A percentile compares a stretch with the other conserved stretches of the same genome.
Conservation (phyloP, 176 grass and related monocot species). For the Phoenix roebelenii region DNA sequence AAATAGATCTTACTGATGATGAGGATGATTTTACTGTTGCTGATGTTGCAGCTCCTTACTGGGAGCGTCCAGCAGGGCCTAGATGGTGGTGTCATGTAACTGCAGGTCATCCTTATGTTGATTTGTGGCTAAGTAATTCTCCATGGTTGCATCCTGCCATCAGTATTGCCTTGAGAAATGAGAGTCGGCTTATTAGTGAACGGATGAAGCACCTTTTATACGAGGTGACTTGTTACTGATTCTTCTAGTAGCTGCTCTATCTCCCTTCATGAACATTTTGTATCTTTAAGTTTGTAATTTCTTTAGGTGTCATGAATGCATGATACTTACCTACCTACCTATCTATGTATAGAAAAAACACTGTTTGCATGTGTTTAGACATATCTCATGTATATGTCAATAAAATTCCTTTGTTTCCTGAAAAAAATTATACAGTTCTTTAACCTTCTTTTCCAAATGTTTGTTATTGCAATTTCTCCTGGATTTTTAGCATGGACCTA, state of each 20-base stretch:
- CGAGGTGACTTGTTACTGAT: slow-evolving; percentile 52
- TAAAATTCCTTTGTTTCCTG: too few species aligned
- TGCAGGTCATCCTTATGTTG: slow-evolving; percentile 47
- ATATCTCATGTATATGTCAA: too few species aligned
- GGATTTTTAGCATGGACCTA: too few species aligned
- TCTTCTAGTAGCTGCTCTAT: not conserved
- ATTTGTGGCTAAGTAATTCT: slow-evolving; percentile 68
- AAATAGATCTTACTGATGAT: slow-evolving; percentile 39
- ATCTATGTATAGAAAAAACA: too few species aligned
- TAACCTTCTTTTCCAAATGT: too few species aligned
- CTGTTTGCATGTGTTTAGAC: too few species aligned
- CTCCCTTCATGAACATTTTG: too few species aligned
- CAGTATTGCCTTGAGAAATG: slow-evolving; percentile 75
- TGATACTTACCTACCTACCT: too few species aligned
- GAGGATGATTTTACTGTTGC: slow-evolving; percentile 91
- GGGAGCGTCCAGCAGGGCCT: slow-evolving; percentile 70
- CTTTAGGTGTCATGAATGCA: too few species aligned
- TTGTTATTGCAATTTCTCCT: too few species aligned
- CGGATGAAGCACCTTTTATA: slow-evolving; percentile 93
- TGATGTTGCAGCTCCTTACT: slow-evolving; percentile 84
- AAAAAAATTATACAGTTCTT: too few species aligned
- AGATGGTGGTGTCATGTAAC: slow-evolving; percentile 96
- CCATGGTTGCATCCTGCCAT: slow-evolving; percentile 95
- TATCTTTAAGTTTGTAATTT: too few species aligned
- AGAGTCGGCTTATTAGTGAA: slow-evolving; percentile 85